Evolutionary conservation across 2,329 filamentous ascomycete genomes (phyloP).

Genomic region (Aspergillus novofumigatus): DNA sequence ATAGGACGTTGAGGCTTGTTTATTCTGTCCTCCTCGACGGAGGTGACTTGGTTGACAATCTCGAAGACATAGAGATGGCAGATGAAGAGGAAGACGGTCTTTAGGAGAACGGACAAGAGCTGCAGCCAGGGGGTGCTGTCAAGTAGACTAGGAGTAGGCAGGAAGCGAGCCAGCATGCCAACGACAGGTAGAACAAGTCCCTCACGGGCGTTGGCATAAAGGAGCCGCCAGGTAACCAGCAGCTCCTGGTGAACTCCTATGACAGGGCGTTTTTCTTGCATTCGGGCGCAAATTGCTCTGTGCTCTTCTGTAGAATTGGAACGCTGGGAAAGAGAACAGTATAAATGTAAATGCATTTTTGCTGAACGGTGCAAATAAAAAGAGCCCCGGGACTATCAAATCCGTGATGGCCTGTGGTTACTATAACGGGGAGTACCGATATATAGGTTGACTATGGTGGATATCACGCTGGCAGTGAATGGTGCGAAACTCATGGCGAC

Average conservation of each 20-base stretch:
- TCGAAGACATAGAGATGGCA: constrained; percentile 6
- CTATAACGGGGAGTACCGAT: background rate
- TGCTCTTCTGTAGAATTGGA: background rate
- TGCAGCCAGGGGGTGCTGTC: background rate
- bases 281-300: background rate
- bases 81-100: constrained; percentile 1
- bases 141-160: constrained; percentile 1
- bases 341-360: background rate
- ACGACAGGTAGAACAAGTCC: constrained; percentile 2
- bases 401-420: background rate
- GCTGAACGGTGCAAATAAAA: background rate
- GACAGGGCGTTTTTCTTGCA: background rate
- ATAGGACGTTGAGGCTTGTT: constrained; percentile 4
- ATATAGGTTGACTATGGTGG: background rate
- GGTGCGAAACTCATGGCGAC: background rate
- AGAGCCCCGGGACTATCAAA: background rate
- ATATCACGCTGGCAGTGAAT: background rate
- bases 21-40: background rate
- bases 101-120: background rate
- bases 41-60: constrained; percentile 4
- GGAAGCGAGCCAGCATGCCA: constrained; percentile 2
- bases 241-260: background rate
- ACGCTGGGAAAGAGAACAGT: background rate
- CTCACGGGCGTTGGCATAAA: constrained; percentile 1
- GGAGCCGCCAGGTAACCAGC: constrained; percentile 1